A percentile compares a stretch with the other conserved stretches of the same genome.
Conservation (phyloP, 441 rosid genomes). For the Aleurites moluccanus region DNA sequence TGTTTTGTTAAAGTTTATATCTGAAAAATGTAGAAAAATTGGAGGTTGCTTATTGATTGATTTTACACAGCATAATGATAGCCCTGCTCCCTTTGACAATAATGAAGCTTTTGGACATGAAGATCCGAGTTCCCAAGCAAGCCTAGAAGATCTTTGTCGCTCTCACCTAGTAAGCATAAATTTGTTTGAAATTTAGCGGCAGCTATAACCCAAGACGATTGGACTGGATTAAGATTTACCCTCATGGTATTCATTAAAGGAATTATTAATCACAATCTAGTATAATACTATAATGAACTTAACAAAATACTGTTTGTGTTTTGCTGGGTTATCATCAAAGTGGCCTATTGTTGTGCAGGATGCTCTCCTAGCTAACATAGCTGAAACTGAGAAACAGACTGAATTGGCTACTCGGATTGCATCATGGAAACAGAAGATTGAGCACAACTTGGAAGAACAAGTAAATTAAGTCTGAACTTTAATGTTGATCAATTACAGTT, state of each 20-base stretch:
- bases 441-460: constrained; percentile 87
- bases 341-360: constrained; percentile 49
- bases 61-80: constrained; percentile 40
- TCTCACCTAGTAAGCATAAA: constrained; percentile 72
- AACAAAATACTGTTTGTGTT: neutral
- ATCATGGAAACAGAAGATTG: constrained; percentile 90
- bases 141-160: constrained; percentile 91
- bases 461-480: constrained; percentile 32
- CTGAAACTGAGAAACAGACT: constrained; percentile 85
- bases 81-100: constrained; percentile 33
- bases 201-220: neutral
- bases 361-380: constrained; percentile 89
- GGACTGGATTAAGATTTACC: neutral
- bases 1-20: constrained; percentile 11
- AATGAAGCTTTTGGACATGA: constrained; percentile 44
- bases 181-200: constrained; percentile 14
- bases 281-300: neutral
- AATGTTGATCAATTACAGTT: neutral
- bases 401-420: constrained; percentile 89
- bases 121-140: constrained; percentile 53
- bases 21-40: neutral
- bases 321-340: neutral
- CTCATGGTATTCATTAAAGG: neutral
- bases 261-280: neutral
- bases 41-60: constrained; percentile 28